Percentiles rank a stretch among this genome's conserved stretches.
Conservation (phyloP, 1,284 basidiomycete species). For the Cutaneotrichosporon daszewskae region DNA sequence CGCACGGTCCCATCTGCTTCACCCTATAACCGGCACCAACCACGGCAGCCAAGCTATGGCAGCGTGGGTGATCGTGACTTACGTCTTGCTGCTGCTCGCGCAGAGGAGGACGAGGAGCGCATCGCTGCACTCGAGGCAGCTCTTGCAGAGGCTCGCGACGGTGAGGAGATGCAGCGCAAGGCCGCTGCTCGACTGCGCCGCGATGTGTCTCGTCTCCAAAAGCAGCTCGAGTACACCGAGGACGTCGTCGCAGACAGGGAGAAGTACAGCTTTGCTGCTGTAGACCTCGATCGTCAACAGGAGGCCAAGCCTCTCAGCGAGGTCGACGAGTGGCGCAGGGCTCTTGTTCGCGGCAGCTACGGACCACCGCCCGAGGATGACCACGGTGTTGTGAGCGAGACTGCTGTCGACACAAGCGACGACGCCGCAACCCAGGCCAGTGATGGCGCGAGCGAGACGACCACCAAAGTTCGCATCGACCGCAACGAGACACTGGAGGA, state of each 20-base stretch:
- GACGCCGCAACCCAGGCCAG: no score
- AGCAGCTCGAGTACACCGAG: slow-evolving; percentile 30
- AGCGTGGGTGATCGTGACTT: slow-evolving; percentile 2
- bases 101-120: slow-evolving; percentile 28
- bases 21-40: neutral
- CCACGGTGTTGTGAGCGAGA: no score
- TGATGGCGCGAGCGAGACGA: no score
- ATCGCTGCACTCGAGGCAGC: slow-evolving; percentile 31
- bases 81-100: slow-evolving; percentile 5
- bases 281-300: neutral
- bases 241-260: slow-evolving; percentile 8
- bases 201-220: slow-evolving; percentile 32
- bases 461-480: no score
- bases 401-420: no score
- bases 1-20: slow-evolving; percentile 7
- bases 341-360: slow-evolving; percentile 1
- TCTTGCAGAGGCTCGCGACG: slow-evolving; percentile 32
- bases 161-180: slow-evolving; percentile 36
- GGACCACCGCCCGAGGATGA: slow-evolving; percentile 1
- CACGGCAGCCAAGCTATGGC: neutral
- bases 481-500: no score
- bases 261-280: no score
- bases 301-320: neutral
- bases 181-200: slow-evolving; percentile 28
- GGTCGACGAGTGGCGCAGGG: neutral